phyloP scores from a whole-genome alignment of 768 basidiomycete genomes.

The Dioszegia aurantiaca region DNA sequence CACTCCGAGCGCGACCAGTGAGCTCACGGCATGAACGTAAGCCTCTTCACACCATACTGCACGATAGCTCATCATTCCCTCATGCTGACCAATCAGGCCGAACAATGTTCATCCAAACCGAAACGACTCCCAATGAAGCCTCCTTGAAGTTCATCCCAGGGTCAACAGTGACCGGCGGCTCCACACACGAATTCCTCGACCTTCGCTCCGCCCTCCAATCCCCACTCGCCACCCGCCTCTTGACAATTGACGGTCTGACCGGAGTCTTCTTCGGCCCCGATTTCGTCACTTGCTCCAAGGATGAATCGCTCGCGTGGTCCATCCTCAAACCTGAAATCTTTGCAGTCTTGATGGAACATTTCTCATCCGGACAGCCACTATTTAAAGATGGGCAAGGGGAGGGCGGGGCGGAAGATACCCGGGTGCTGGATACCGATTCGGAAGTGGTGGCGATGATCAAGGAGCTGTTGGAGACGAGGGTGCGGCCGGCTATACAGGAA shows the following conservation, averaged over 20 bases:
- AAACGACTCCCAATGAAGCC: conserved; percentile 93
- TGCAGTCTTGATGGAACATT: conserved; percentile 92
- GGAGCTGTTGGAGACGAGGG: conserved; percentile 88
- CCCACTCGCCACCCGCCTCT: conserved; percentile 87
- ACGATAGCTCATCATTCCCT: not conserved
- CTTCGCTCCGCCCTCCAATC: conserved; percentile 80
- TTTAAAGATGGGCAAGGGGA: conserved; percentile 77
- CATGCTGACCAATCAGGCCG: conserved; percentile 50
- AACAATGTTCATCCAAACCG: conserved; percentile 98
- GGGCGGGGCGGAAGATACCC: conserved; percentile 82
- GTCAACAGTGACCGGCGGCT: conserved; percentile 79
- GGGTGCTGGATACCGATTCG: conserved; percentile 87
- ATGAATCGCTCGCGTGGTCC: conserved; percentile 64
- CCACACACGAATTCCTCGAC: conserved; percentile 86
- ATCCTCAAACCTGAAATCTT: conserved; percentile 96
- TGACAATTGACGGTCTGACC: conserved; percentile 89
- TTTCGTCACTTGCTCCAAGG: conserved; percentile 92
- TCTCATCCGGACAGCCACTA: conserved; percentile 81
- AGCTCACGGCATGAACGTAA: not conserved
- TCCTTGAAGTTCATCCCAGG: conserved; percentile 98
- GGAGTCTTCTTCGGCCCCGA: conserved; percentile 94
- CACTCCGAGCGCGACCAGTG: not conserved
- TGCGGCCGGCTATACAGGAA: conserved; percentile 96
- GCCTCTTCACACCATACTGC: not conserved
- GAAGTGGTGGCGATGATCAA: conserved; percentile 99